Conservation (phyloP, 441 rosid species). For the Sinapis alba region DNA sequence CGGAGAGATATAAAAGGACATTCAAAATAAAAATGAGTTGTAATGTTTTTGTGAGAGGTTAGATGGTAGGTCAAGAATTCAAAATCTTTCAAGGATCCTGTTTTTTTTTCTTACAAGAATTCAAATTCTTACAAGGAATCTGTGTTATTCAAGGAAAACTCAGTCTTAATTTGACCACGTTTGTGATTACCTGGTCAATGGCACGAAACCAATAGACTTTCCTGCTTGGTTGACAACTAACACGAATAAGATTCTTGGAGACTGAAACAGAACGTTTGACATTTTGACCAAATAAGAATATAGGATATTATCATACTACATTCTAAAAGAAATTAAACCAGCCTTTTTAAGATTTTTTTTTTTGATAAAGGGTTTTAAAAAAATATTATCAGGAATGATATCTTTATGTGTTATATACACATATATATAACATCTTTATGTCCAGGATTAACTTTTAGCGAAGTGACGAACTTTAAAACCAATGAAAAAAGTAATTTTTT, state of each 20-base stretch:
- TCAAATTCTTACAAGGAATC: slow-evolving; percentile 10
- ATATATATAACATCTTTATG: not conserved
- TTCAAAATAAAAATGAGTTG: not conserved
- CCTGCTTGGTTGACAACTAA: slow-evolving; percentile 16
- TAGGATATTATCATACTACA: not conserved
- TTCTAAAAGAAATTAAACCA: not conserved
- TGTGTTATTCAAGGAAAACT: not conserved
- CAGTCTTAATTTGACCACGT: slow-evolving; percentile 28
- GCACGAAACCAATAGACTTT: slow-evolving; percentile 17
- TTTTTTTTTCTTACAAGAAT: not conserved
- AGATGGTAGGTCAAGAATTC: not conserved
- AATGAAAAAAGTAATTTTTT: not conserved
- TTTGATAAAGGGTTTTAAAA: too few relatives aligned
- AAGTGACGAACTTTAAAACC: slow-evolving; percentile 2
- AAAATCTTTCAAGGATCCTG: not conserved
- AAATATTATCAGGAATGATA: not conserved
- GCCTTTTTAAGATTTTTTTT: not conserved
- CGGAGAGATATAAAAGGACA: not conserved
- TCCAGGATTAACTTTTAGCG: not conserved
- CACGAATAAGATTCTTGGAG: slow-evolving; percentile 25
- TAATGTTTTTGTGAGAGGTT: not conserved
- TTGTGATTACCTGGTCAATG: slow-evolving; percentile 19
- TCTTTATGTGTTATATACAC: not conserved
- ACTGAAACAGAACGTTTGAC: not conserved
- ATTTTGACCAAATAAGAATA: not conserved